phyloP scores from a whole-genome alignment of 768 basidiomycete species.

The Termitomyces sp. region DNA sequence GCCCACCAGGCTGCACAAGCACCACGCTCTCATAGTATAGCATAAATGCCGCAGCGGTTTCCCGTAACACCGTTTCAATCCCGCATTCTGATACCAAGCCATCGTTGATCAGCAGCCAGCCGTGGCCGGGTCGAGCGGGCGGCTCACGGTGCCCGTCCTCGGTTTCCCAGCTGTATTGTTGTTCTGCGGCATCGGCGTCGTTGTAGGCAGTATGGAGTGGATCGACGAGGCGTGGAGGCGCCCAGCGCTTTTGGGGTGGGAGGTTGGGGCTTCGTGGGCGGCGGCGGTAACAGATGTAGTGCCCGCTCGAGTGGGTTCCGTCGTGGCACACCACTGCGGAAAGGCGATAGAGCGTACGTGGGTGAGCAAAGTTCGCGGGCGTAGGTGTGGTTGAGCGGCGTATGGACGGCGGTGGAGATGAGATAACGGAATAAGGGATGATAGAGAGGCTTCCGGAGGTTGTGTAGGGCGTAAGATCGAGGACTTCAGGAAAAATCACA shows the following conservation, averaged over 20 bases:
- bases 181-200: slow-evolving; percentile 16
- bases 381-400: slow-evolving; percentile 52
- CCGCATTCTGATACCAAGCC: slow-evolving; percentile 73
- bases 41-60: slow-evolving; percentile 83
- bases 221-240: slow-evolving; percentile 27
- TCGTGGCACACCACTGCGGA: slow-evolving; percentile 87
- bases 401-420: slow-evolving; percentile 46
- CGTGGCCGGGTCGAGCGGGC: slow-evolving; percentile 47
- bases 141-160: slow-evolving; percentile 27
- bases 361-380: slow-evolving; percentile 41
- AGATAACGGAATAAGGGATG: slow-evolving; percentile 65
- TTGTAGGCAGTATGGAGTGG: slow-evolving; percentile 19
- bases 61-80: slow-evolving; percentile 65
- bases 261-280: slow-evolving; percentile 53
- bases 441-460: slow-evolving; percentile 76
- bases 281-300: slow-evolving; percentile 88
- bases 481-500: slow-evolving; percentile 78
- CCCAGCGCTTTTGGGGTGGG: slow-evolving; percentile 30
- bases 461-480: slow-evolving; percentile 86
- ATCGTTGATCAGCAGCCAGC: slow-evolving; percentile 91
- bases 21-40: slow-evolving; percentile 82
- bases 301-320: slow-evolving; percentile 89
- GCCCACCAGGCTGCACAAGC: slow-evolving; percentile 17
- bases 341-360: slow-evolving; percentile 81
- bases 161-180: slow-evolving; percentile 52